Percentiles rank a stretch among this genome's conserved stretches.
Conservation (phyloP, 768 basidiomycete species). For the Boletus rubescentipes region DNA sequence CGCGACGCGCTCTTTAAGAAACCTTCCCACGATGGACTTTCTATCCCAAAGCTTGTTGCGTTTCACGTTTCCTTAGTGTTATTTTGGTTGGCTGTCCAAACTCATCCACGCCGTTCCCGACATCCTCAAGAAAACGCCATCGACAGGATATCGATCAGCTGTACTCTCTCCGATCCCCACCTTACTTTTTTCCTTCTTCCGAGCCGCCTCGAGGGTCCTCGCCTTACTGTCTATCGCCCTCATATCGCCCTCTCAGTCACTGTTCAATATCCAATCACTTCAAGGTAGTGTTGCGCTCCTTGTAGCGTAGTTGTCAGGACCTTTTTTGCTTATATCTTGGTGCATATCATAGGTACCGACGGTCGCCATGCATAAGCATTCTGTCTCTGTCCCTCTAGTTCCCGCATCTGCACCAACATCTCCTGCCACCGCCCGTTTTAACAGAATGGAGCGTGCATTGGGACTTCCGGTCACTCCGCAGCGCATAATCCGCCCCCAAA, state of each 20-base stretch:
- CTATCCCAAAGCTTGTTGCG: slow-evolving; percentile 24
- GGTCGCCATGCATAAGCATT: slow-evolving; percentile 31
- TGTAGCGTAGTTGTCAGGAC: background rate
- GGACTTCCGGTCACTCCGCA: slow-evolving; percentile 63
- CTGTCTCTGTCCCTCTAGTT: slow-evolving; percentile 29
- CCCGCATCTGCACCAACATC: slow-evolving; percentile 47
- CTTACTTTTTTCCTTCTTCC: slow-evolving; percentile 14
- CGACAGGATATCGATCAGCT: slow-evolving; percentile 1
- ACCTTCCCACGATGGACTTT: slow-evolving; percentile 29
- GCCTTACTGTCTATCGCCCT: slow-evolving; percentile 25
- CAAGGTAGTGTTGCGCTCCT: slow-evolving; percentile 23
- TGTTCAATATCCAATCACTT: slow-evolving; percentile 12
- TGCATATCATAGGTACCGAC: slow-evolving; percentile 10
- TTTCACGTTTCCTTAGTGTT: slow-evolving; percentile 28
- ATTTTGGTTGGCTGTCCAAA: slow-evolving; percentile 19
- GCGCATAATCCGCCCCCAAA: slow-evolving; percentile 48
- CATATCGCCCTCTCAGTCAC: slow-evolving; percentile 23
- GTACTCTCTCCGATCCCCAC: slow-evolving; percentile 16
- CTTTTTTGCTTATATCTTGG: slow-evolving; percentile 12
- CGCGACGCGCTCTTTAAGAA: slow-evolving; percentile 39
- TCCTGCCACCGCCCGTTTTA: slow-evolving; percentile 39
- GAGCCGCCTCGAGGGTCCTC: slow-evolving; percentile 21
- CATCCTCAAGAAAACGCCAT: slow-evolving; percentile 15
- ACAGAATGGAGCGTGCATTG: slow-evolving; percentile 28
- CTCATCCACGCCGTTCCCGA: slow-evolving; percentile 14